Conservation (phyloP, 352 stramenopile species). For the Aphanomyces astaci region DNA sequence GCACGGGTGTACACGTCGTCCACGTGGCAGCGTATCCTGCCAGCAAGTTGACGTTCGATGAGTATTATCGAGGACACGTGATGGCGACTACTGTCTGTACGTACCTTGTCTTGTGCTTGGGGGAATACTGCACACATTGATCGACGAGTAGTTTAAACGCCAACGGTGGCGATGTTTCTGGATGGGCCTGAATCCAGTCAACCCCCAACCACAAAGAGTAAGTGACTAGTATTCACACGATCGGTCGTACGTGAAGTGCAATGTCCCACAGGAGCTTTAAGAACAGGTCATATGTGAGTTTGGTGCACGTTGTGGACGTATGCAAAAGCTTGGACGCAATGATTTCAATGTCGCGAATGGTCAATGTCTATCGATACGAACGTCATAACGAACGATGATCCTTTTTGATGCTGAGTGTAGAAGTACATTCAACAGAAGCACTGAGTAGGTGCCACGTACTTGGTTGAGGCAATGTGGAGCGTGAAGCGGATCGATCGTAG, state of each 20-base stretch:
- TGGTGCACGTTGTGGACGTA: constrained; percentile 56
- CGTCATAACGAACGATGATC: no score
- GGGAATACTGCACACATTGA: constrained; percentile 41
- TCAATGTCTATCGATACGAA: constrained; percentile 66
- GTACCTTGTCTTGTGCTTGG: constrained; percentile 39
- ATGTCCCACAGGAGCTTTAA: constrained; percentile 59
- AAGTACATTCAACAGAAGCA: no score
- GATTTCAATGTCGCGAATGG: constrained; percentile 67
- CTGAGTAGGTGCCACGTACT: constrained; percentile 38
- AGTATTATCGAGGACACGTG: constrained; percentile 19
- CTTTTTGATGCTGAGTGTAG: no score
- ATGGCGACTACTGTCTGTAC: no score
- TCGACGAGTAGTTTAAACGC: constrained; percentile 16
- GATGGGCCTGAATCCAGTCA: no score
- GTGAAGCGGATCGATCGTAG: background rate
- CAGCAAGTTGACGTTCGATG: background rate
- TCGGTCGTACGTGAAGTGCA: constrained; percentile 46
- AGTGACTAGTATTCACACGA: background rate
- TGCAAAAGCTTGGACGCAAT: constrained; percentile 52
- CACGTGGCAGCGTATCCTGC: background rate
- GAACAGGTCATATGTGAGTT: constrained; percentile 64
- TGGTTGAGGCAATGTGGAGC: background rate
- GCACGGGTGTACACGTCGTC: background rate
- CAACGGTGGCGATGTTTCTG: background rate
- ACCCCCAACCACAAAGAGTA: background rate